A percentile compares a stretch with the other conserved stretches of the same genome.
Evolutionary conservation across 768 basidiomycete genomes (phyloP).

Genomic region (Chlorophyllum brunneum): DNA sequence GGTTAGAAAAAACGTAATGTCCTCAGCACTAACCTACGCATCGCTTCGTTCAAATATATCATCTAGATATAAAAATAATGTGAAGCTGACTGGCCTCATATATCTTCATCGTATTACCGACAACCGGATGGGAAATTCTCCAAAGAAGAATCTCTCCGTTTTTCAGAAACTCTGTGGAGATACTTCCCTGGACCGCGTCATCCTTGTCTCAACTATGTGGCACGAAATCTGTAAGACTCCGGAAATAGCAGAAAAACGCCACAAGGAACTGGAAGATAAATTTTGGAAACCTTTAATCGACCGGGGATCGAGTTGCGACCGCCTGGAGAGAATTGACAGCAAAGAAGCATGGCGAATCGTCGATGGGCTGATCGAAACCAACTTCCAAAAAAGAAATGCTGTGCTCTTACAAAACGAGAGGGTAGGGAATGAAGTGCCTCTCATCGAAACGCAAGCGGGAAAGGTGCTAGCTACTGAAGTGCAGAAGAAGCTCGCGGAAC

Average conservation of each 20-base stretch:
- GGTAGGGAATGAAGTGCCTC: neutral
- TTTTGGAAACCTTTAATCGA: neutral
- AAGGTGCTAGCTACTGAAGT: neutral
- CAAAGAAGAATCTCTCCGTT: constrained; percentile 45
- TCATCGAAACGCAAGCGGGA: neutral
- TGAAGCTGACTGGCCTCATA: constrained; percentile 10
- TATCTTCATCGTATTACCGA: constrained; percentile 53
- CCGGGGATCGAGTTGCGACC: neutral
- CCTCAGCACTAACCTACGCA: neutral
- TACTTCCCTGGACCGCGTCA: constrained; percentile 42
- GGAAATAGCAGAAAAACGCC: too few relatives aligned
- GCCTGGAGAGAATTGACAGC: neutral
- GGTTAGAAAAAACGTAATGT: neutral
- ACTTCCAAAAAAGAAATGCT: neutral
- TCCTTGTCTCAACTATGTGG: constrained; percentile 57
- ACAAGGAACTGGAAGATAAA: neutral
- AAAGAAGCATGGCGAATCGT: constrained; percentile 1
- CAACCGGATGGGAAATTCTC: constrained; percentile 45
- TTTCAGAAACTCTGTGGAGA: constrained; percentile 52
- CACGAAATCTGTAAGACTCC: too few relatives aligned
- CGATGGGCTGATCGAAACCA: neutral
- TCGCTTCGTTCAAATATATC: neutral
- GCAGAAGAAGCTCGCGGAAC: neutral
- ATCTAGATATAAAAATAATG: constrained; percentile 8
- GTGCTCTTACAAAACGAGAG: neutral